Evolutionary conservation across 495 filamentous ascomycete species (phyloP), one percentile per base, ranked within the genome.

Genomic region (Penicillium canescens): DNA sequence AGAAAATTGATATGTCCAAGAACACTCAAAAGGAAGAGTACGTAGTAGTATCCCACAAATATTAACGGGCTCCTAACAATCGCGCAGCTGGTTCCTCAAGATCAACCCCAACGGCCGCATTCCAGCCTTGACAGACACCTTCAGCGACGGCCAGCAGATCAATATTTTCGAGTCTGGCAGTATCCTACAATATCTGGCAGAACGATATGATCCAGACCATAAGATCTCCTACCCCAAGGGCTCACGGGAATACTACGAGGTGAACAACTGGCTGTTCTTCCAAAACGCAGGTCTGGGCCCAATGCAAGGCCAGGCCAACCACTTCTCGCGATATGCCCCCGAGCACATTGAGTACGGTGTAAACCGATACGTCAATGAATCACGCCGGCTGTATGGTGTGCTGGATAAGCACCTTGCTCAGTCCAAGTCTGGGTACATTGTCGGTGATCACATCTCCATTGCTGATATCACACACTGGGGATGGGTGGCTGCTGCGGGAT

Each of bases 51-150:
- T 12, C 36, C 40, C 7, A 39, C 10, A 3, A 35, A 20, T 12
- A 18, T 24, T n/a, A 5, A 42, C 20, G 10, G 2, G 43, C 12
- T 53, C 31, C 44, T 43, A 54, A 34, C n/a, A 10, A 2, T 13
- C 44, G 1, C 24, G 12, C 38, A 77, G 74, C 50, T 95, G 89
- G 89, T 97, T 93, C 76, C 80, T 96, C 37, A 84, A 83, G 35
- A 94, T 97, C 70, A 96, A 96, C 73, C 92, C 92, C 47, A 96
- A 97, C 65, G 92, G 92, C 59, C 90, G 93, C 52, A 96, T 96
- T 60, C 92, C 92, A n/a, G 92, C 92, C 13, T 60, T 97, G 21
- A 92, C 88, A 21, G 93, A 96, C 67, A 84, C 80, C 10, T 83
- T 87, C 62, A 60, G 57, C 1, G 87, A 94, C 65, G 90, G 91